Evolutionary conservation across 331 rosid species (phyloP).

Genomic region (Rhamnella rubrinervis): DNA sequence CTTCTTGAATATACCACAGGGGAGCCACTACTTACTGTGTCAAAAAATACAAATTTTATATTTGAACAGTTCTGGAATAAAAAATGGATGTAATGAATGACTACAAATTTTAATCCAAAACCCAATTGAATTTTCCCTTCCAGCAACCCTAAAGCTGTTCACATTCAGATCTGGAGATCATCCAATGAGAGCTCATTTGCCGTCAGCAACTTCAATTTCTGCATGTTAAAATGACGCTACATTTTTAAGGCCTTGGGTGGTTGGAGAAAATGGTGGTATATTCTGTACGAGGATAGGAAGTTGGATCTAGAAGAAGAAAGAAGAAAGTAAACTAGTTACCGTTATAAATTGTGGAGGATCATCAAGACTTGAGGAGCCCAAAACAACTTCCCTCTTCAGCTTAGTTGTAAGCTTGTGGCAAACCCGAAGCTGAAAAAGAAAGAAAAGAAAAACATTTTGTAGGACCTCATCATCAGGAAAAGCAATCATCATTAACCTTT

Average conservation of each 20-base stretch:
- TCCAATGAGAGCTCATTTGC: slow-evolving; percentile 72
- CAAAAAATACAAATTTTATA: not conserved
- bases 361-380: slow-evolving; percentile 85
- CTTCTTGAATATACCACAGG: slow-evolving; percentile 4
- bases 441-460: not conserved
- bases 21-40: slow-evolving; percentile 6
- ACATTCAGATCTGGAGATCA: slow-evolving; percentile 71
- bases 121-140: slow-evolving; percentile 23
- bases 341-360: slow-evolving; percentile 86
- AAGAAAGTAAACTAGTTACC: slow-evolving; percentile 41
- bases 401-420: slow-evolving; percentile 91
- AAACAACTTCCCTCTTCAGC: slow-evolving; percentile 80
- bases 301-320: not conserved
- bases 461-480: slow-evolving; percentile 8
- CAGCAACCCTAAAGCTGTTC: slow-evolving; percentile 14
- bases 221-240: slow-evolving; percentile 26
- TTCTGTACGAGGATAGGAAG: not conserved
- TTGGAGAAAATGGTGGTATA: not conserved
- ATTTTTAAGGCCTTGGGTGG: not conserved
- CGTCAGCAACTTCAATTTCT: slow-evolving; percentile 80
- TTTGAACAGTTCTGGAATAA: too few species aligned
- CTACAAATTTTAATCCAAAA: slow-evolving; percentile 28
- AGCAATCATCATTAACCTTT: not conserved
- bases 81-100: slow-evolving; percentile 25
- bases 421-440: slow-evolving; percentile 75